Evolutionary conservation across 2,329 filamentous ascomycete genomes (phyloP), one percentile per base, ranked within the genome.

Genomic region (Lizonia empirigonia): DNA sequence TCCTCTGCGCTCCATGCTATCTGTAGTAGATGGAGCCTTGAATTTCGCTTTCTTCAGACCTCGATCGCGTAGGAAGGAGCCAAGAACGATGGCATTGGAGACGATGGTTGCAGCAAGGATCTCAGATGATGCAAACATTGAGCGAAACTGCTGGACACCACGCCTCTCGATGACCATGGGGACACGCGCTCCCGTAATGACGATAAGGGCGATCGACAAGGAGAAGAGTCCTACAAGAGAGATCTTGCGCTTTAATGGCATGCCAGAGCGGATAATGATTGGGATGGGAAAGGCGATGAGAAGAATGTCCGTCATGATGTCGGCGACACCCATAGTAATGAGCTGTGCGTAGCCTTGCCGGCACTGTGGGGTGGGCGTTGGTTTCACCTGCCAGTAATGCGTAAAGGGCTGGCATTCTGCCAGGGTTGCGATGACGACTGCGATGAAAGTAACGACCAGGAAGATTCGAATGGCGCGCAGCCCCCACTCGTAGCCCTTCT

Each of bases 211-310:
- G 37, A 94, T 70, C n/a, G 90, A 95, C 44, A 96, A 79, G 3
- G 88, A 90, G 76, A 97, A 97, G 12, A 97, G 81, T 2, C 88
- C 69, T 7, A 88, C 83, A 10, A 97, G 85, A 54, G 90, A 89
- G 9, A 91, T 59, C 74, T 96, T 97, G 32, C 89, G 86, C 70
- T 87, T 90, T 16, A 87, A 63, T 0, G 81, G 79, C 85, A 97
- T 93, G 10, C 85, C 81, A 37, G 90, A 94, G 42, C 82, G 81
- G 26, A 96, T 72, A 53, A 97, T 91, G 62, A 97, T 90, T 0
- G 92, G 89, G 20, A 97, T 88, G 0, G 94, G 94, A 59, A 96
- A 96, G 44, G 88, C 80, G 59, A 97, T 85, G 8, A 99, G 84
- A 0, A 97, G 78, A 2, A 97, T 75, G 69, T 99, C 94, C 13